Conservation (phyloP, 208 protist genomes). For the Acanthamoeba sp. region DNA sequence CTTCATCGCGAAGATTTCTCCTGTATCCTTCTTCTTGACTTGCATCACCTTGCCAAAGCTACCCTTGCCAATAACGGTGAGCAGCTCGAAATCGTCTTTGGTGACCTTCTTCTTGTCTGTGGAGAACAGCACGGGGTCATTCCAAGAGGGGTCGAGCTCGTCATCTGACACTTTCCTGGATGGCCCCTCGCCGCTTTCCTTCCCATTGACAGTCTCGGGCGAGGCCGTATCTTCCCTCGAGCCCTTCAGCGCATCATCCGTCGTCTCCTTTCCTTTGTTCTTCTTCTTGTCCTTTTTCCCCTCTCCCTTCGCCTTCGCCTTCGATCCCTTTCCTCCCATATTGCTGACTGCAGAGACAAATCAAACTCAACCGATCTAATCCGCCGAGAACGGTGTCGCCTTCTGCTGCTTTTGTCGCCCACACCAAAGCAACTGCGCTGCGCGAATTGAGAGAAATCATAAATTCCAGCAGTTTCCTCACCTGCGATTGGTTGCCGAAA, state of each 20-base stretch:
- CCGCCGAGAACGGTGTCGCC: too few species aligned
- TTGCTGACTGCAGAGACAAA: neutral
- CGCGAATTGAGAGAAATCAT: too few species aligned
- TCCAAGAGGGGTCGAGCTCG: slow-evolving; percentile 45
- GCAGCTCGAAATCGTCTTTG: slow-evolving; percentile 89
- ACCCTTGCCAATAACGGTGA: slow-evolving; percentile 90
- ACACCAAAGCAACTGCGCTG: too few species aligned
- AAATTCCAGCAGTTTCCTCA: too few species aligned
- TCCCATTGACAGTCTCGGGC: neutral
- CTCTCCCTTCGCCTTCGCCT: neutral
- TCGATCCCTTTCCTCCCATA: slow-evolving; percentile 59
- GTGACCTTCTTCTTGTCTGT: slow-evolving; percentile 80
- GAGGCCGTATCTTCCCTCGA: neutral
- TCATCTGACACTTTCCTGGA: neutral
- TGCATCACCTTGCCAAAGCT: slow-evolving; percentile 89
- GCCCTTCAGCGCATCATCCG: neutral
- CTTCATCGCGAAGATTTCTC: slow-evolving; percentile 91
- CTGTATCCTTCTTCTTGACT: slow-evolving; percentile 87
- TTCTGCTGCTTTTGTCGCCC: too few species aligned
- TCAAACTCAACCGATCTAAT: too few species aligned
- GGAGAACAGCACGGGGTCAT: slow-evolving; percentile 75
- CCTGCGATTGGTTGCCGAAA: too few species aligned
- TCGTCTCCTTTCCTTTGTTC: neutral
- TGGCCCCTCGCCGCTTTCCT: slow-evolving; percentile 8
- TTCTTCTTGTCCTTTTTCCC: slow-evolving; percentile 62